Evolutionary conservation across 1,139 yeast genomes (phyloP), one percentile per base, ranked within the genome.

Genomic region (Magnusiomyces ingens): DNA sequence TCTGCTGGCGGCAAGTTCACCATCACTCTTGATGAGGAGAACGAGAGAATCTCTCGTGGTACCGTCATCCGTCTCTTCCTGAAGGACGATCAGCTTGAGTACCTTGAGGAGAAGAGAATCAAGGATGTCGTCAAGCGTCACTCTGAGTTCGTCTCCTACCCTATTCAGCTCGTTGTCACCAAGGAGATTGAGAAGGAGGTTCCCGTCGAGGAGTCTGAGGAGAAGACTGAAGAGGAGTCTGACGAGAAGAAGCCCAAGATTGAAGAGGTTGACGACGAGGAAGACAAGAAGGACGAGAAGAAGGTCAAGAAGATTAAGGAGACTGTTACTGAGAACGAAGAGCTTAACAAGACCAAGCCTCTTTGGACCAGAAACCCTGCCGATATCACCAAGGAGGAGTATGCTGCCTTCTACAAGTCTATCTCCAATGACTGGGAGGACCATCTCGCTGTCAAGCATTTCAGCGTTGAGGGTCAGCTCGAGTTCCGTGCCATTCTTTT

Each of bases 371-470:
- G 99, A 82, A 87, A 85, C 80, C 99, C 99, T 73, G 77, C 94
- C 66, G 99, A 94, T 62, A 95, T 94, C 65, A 82, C 96, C 64
- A 94, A 90, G 80, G 99, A 94, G 64, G 99, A 94, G 78, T 94
- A 94, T 82, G 93, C 94, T 71, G 95, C 98, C 60, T 94, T 94
- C 87, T 94, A 94, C 87, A 94, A 94, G 81, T 89, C 98, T 53
- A 93, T 94, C 70, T 91, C 99, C 56, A 94, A 94, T 77, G 99
- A 94, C 76, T 94, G 99, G 99, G 99, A 93, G 80, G 99, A 93
- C 74, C 99, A 97, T 77, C 84, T 93, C 73, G 98, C 98, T 64
- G 98, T 93, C 66, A 94, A 94, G 84, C 99, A 94, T 79, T 94
- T 94, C 80, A 89, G 97, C 54, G 99, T 94, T 72, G 99, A 94